A percentile compares a stretch with the other conserved stretches of the same genome.
Evolutionary conservation across 371 early-diverging fungal genomes (phyloP).

Genomic region (Rhizopus sp.): DNA sequence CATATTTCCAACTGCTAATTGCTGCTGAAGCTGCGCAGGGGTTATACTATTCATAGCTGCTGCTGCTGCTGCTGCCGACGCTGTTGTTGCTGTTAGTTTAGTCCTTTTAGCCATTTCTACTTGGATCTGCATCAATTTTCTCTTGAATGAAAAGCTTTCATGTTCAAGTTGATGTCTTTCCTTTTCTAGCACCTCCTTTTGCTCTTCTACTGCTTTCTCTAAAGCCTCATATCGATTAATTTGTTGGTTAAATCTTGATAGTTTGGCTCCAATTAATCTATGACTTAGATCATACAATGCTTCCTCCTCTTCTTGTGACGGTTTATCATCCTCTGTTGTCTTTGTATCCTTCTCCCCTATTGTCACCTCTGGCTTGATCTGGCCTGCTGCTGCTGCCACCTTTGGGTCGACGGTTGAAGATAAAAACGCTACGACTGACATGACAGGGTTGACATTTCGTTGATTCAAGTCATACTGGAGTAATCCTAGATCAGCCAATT

Average conservation of each 20-base stretch:
- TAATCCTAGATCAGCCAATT: conserved; percentile 44
- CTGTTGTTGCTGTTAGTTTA: conserved; percentile 2
- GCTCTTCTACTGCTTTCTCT: conserved; percentile 61
- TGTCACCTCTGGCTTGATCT: conserved; percentile 5
- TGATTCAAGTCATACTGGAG: conserved; percentile 60
- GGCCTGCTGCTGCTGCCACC: conserved; percentile 90
- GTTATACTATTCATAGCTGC: conserved; percentile 35
- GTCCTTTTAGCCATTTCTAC: conserved; percentile 39
- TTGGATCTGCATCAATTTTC: conserved; percentile 49
- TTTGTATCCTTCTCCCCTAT: neutral
- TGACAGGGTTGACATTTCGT: conserved; percentile 90
- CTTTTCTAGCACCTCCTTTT: conserved; percentile 61
- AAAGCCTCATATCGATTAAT: conserved; percentile 83
- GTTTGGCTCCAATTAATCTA: conserved; percentile 73
- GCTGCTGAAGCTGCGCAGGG: conserved; percentile 49
- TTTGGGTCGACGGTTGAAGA: conserved; percentile 92
- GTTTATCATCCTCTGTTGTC: conserved; percentile 4
- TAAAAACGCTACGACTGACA: conserved; percentile 94
- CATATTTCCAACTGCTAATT: conserved; percentile 26
- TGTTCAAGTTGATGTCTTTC: conserved; percentile 83
- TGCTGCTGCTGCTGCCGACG: conserved; percentile 23
- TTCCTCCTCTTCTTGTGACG: conserved; percentile 15
- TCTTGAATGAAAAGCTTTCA: conserved; percentile 68
- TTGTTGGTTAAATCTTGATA: conserved; percentile 77
- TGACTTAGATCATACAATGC: conserved; percentile 52